Base-by-base conservation (phyloP, 495 filamentous ascomycete species). In the Penicillium diatomitis region DNA sequence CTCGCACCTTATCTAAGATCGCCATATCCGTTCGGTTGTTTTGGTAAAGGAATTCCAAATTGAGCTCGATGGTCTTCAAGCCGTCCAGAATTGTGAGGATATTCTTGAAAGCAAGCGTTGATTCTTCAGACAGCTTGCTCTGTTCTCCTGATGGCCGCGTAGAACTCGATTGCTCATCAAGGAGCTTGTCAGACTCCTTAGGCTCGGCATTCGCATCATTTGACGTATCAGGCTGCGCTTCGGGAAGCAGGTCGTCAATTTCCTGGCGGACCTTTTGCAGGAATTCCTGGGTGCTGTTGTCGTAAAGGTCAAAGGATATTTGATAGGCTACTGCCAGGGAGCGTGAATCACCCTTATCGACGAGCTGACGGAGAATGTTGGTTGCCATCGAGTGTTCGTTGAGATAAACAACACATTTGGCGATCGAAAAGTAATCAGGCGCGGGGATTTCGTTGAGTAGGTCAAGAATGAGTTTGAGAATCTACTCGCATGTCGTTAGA, bases 201-300 rank as follows among this genome's bases (percentile, higher is more conserved):
- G 78, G 66, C 30, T 76, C 75, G 32, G 78, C 77, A 4, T 71
- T 65, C 4, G 80, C 72, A 28, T 54, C 55, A 3, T 71, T 61
- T 40, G 60, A 63, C 51, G 71, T 63, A 7, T 66, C 58, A 9
- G 49, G 33, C n/a, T 70, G 65, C 32, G 71, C 70, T 43, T 68
- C 61, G 9, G 75, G 67, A 6, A 77, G 66, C 46, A 84, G 79
- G 34, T 72, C 78, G 29, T 88, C 86, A 28, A 96, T 76, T 39
- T 86, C 80, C 38, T 87, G 79, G 62, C 87, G 85, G 52, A 97
- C 89, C 67, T 89, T 96, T 51, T 84, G 82, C 11, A 99, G 68
- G 59, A 97, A 99, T 57, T 96, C 91, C 60, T 99, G 92, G 0
- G 92, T 96, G 57, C 91, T 91, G 56, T 97, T 97, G 64, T 96